Evolutionary conservation across 352 stramenopile species (phyloP), one percentile per base, ranked within the genome.

Genomic region (Pythium dissimile): DNA sequence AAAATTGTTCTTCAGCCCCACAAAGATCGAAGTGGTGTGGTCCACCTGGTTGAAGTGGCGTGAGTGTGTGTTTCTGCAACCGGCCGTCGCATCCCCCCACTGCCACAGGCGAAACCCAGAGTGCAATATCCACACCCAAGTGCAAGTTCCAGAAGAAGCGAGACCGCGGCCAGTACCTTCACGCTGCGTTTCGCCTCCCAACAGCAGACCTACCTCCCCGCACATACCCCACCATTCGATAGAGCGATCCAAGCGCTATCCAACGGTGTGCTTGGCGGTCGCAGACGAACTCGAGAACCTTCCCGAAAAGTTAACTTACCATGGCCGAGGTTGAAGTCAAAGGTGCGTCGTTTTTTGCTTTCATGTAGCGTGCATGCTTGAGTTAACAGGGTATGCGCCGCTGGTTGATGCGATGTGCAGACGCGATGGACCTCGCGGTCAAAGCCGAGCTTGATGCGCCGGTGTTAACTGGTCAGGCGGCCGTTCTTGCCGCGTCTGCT

Each of bases 1-100:
- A 7, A 16, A 12, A 28, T 41, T 39, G 18, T 45, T 38, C 5
- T 43, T 49, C 28, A 54, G 46, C 31, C 31, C 35, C 21, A 30
- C 2, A 61, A 67, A 67, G 52, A 62, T 67, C 52, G 49, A 48
- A 34, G 21, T 58, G 35, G 53, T 64, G 61, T 68, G 61, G 61
- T 59, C 61, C 61, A 68, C 61, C n/a, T 62, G 47, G 61, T 68
- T 68, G 61, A 68, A 68, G 61, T 68, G 35, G 42, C 50, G 50
- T 52, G 52, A 37, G 59, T 61, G 59, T 67, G 61, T 68, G 61
- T 68, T 68, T 68, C 61, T 68, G 61, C 54, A 68, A 68, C 61
- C 61, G 54, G 34, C 24, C 5, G 18, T 3, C 15, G 15, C 37
- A 34, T 41, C 38, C 34, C 21, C 13, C 20, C 3, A 23, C 20